A percentile compares a stretch with the other conserved stretches of the same genome.
Evolutionary conservation across 2,329 filamentous ascomycete species (phyloP).

Genomic region (Chrysoporthe puriensis): DNA sequence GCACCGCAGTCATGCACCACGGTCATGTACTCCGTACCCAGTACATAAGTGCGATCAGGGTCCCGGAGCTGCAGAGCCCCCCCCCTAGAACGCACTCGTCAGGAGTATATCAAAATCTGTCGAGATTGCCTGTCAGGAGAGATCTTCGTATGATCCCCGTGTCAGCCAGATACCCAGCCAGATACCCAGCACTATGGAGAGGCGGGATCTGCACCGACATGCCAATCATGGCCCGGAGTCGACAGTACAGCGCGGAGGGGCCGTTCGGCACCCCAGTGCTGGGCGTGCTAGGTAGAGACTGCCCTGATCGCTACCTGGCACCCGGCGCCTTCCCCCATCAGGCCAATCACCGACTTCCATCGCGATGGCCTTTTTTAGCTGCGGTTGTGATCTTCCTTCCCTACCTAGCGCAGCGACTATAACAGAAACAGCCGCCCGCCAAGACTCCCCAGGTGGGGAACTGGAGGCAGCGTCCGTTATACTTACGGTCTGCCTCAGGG

Average conservation of each 20-base stretch:
- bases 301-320: background rate
- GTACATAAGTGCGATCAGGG: background rate
- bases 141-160: background rate
- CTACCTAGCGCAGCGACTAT: too few relatives aligned
- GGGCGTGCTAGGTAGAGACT: too few relatives aligned
- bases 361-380: background rate
- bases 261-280: too few relatives aligned
- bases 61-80: background rate
- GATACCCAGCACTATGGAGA: background rate
- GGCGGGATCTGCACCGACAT: background rate
- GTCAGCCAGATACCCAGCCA: background rate
- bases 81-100: background rate
- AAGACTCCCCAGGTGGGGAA: background rate
- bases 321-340: conserved; percentile 20
- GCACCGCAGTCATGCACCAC: too few relatives aligned
- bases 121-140: background rate
- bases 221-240: background rate
- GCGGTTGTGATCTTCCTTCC: too few relatives aligned
- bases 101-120: background rate
- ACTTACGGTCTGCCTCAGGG: background rate
- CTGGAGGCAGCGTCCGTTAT: background rate
- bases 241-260: too few relatives aligned
- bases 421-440: background rate
- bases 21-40: too few relatives aligned
- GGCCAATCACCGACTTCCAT: conserved; percentile 24